phyloP scores from a whole-genome alignment of 768 basidiomycete species.

The Cystobasidiopsis lactophilus region DNA sequence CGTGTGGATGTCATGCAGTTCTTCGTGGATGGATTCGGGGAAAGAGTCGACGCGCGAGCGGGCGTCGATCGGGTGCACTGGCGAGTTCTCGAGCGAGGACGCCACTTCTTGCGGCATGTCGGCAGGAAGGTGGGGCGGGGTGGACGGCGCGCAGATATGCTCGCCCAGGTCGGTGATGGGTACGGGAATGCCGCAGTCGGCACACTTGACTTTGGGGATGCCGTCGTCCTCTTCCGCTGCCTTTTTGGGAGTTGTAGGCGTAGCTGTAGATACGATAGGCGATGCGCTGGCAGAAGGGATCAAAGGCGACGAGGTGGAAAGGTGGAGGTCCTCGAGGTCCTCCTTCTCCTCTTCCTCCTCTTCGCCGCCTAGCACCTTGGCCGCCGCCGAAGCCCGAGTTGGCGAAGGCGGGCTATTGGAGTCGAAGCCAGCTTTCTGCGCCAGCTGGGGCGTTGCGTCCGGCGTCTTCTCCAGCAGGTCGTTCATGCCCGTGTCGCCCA shows the following conservation, averaged over 20 bases:
- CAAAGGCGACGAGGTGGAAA: background rate
- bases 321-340: background rate
- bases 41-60: too few relatives aligned
- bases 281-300: background rate
- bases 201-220: conserved; percentile 10
- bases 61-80: too few relatives aligned
- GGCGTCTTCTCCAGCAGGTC: background rate
- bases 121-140: background rate
- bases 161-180: conserved; percentile 3
- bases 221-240: conserved; percentile 7
- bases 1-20: too few relatives aligned
- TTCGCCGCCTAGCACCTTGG: too few relatives aligned
- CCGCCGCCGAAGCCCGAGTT: background rate
- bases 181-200: conserved; percentile 7
- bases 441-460: background rate
- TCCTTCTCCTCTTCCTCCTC: too few relatives aligned
- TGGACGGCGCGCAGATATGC: conserved; percentile 3
- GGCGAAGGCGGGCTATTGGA: background rate
- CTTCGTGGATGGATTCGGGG: too few relatives aligned
- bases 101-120: background rate
- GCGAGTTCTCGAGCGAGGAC: too few relatives aligned
- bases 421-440: too few relatives aligned
- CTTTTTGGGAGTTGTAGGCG: background rate
- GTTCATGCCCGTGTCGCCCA: background rate
- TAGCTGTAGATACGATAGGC: too few relatives aligned